Evolutionary conservation across 441 rosid species (phyloP).

Genomic region (Aleurites moluccanus): DNA sequence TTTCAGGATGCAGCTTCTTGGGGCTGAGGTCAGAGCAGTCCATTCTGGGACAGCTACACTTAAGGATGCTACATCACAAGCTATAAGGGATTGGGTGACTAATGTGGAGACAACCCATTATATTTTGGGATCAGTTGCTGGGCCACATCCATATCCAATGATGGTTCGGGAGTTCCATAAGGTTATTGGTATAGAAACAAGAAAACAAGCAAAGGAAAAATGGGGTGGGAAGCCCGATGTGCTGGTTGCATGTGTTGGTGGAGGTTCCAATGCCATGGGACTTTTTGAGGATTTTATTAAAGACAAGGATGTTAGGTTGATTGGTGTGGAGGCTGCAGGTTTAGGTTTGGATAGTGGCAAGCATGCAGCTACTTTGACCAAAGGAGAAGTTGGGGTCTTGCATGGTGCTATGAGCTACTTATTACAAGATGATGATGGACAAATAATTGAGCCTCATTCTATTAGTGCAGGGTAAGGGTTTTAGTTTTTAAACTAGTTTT

Average conservation of each 20-base stretch:
- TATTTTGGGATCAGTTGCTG: slow-evolving; percentile 92
- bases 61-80: slow-evolving; percentile 93
- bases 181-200: slow-evolving; percentile 83
- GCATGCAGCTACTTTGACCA: slow-evolving; percentile 87
- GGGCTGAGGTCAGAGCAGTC: slow-evolving; percentile 86
- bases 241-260: slow-evolving; percentile 88
- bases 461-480: slow-evolving; percentile 80
- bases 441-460: slow-evolving; percentile 90
- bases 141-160: slow-evolving; percentile 95
- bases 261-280: slow-evolving; percentile 95
- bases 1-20: slow-evolving; percentile 90
- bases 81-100: slow-evolving; percentile 96
- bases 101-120: slow-evolving; percentile 95
- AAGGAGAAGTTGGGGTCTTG: slow-evolving; percentile 87
- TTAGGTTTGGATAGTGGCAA: slow-evolving; percentile 90
- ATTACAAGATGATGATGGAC: slow-evolving; percentile 91
- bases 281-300: slow-evolving; percentile 85
- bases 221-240: slow-evolving; percentile 98
- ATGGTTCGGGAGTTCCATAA: slow-evolving; percentile 96
- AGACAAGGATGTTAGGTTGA: slow-evolving; percentile 71
- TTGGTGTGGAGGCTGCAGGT: slow-evolving; percentile 97
- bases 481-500: background rate
- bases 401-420: slow-evolving; percentile 98
- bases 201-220: slow-evolving; percentile 79
- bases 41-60: slow-evolving; percentile 91